Base-by-base conservation (phyloP, 2,329 filamentous ascomycete species). In the Ophiosphaerella narmari region DNA sequence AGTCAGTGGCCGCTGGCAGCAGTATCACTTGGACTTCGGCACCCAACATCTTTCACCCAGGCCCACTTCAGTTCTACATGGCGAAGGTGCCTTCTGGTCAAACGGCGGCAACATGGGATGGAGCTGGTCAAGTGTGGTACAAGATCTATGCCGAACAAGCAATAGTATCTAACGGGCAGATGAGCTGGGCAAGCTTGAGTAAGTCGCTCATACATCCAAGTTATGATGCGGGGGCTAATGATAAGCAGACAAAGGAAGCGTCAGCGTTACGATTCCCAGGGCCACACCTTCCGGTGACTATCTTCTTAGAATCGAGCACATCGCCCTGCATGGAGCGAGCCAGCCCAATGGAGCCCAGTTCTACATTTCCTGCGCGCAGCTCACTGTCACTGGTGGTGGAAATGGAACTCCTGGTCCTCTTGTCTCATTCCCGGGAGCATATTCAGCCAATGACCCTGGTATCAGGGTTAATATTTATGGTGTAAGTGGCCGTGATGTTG, bases 361-460 rank as follows among this genome's bases (percentile, higher is more conserved):
- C 57, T 79, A 79, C 60, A 73, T 77, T 40, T 70, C 70, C 4
- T 80, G 78, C 59, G 75, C 74, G 0, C 77, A 80, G 67, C 54
- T 80, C 44, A 72, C 72, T 52, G 72, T 80, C 41, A 69, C 66
- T 11, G 71, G 72, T 8, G 67, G 68, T 16, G 74, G 74, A 2
- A 70, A 51, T 39, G 73, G 72, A 39, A 65, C 41, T 5, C 75
- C 76, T 1, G 48, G 59, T 0, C 73, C 74, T 2, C 56, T 75
- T n/a, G 73, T 73, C 12, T 61, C 68, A 39, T 77, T 78, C 54
- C 76, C 77, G 5, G 77, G 70, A 11, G 77, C 50, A 0, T 77
- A 66, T 72, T 63, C 56, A 44, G 59, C 59, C 5, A 63, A 51
- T 2, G 70, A 73, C 46, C 64, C 66, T 7, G 70, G 68, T 7